Percentiles rank a stretch among this genome's conserved stretches.
These are phyloP conservation scores for Tolypocladium pustulatum DNA, from an alignment of 2,329 filamentous ascomycete genomes.

Conservation along the genomic window DNA sequence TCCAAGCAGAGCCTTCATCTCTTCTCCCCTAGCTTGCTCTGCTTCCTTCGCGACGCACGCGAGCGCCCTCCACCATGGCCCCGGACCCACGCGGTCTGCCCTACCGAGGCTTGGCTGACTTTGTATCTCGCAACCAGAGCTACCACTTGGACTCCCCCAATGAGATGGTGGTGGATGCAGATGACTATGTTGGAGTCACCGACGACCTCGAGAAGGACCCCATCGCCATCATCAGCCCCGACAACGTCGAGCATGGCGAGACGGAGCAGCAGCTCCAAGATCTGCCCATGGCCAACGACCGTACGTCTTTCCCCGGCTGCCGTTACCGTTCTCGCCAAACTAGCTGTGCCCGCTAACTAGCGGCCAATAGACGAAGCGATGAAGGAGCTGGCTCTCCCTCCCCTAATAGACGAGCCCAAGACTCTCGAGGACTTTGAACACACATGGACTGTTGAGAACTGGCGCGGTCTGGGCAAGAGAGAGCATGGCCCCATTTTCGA, in stretches of 20 bases:
- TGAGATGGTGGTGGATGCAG: conserved; percentile 45
- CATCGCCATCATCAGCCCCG: conserved; percentile 44
- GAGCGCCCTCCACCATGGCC: conserved; percentile 6
- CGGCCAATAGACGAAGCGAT: conserved; percentile 62
- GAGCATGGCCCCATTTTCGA: conserved; percentile 84
- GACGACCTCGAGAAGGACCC: conserved; percentile 39
- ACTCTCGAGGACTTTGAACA: conserved; percentile 63
- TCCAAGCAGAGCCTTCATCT: background rate
- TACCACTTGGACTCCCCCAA: conserved; percentile 45
- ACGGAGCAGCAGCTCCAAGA: conserved; percentile 34
- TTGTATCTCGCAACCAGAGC: conserved; percentile 24
- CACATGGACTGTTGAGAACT: conserved; percentile 84
- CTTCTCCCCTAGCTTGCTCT: background rate
- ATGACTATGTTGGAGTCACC: conserved; percentile 41
- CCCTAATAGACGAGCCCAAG: conserved; percentile 65
- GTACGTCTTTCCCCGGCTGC: conserved; percentile 26
- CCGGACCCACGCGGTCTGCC: conserved; percentile 10
- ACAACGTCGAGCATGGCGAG: conserved; percentile 34
- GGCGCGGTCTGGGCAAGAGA: conserved; percentile 65
- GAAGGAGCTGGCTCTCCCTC: conserved; percentile 66
- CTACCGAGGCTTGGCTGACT: conserved; percentile 15
- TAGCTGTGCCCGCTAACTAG: background rate
- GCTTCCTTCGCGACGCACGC: background rate
- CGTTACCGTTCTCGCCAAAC: background rate
- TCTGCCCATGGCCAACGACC: conserved; percentile 39